Conservation (phyloP, 495 filamentous ascomycete genomes). For the Aspergillus sparsus region DNA sequence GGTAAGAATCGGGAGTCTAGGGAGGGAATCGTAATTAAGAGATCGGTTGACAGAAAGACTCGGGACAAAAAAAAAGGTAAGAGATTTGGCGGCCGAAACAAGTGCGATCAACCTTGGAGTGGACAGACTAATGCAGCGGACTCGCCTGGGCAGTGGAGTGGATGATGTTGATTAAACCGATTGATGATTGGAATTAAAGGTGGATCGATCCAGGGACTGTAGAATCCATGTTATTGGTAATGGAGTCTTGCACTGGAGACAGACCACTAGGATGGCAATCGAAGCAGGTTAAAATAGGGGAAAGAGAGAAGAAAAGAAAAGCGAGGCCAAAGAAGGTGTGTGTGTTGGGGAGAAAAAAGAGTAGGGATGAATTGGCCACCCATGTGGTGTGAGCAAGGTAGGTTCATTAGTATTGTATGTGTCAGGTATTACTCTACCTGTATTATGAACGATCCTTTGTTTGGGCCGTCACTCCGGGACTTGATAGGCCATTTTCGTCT, state of each 20-base stretch:
- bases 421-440: neutral
- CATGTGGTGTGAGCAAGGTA: neutral
- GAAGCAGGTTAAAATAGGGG: neutral
- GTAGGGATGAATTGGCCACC: neutral
- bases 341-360: neutral
- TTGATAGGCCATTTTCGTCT: too few species aligned
- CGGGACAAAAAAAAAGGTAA: constrained; percentile 25
- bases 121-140: constrained; percentile 38
- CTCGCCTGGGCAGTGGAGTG: constrained; percentile 20
- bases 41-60: constrained; percentile 28
- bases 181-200: constrained; percentile 4
- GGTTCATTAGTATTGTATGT: neutral
- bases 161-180: constrained; percentile 7
- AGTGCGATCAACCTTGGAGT: constrained; percentile 39
- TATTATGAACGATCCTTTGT: neutral
- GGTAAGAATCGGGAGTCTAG: neutral
- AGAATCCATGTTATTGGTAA: constrained; percentile 4
- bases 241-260: neutral
- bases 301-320: neutral
- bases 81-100: constrained; percentile 38
- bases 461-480: too few species aligned
- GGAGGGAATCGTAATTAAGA: constrained; percentile 8
- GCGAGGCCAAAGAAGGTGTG: neutral
- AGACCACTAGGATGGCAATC: neutral
- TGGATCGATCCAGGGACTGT: neutral